These are phyloP conservation scores for Pichia californica DNA, from an alignment of 805 yeast genomes.

Conservation along the genomic window DNA sequence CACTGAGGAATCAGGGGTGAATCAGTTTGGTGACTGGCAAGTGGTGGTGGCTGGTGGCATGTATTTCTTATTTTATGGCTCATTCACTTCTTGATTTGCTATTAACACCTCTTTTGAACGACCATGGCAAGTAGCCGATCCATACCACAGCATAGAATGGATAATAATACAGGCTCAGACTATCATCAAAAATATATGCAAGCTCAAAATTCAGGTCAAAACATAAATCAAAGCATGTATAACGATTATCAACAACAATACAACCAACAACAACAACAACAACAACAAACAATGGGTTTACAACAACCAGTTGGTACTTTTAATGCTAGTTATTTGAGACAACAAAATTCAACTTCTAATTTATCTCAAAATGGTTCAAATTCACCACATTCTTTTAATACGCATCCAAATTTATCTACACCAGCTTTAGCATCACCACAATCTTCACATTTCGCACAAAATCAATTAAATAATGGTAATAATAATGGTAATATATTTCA, in stretches of 20 bases:
- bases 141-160: neutral
- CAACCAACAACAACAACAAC: conserved; percentile 29
- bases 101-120: neutral
- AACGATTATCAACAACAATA: conserved; percentile 30
- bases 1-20: too few species aligned
- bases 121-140: conserved; percentile 1
- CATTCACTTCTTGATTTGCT: too few species aligned
- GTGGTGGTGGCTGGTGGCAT: too few species aligned
- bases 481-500: too few species aligned
- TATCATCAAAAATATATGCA: conserved; percentile 20
- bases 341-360: conserved; percentile 20
- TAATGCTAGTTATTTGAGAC: conserved; percentile 16
- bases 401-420: conserved; percentile 5
- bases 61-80: too few species aligned
- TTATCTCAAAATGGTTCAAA: conserved; percentile 10
- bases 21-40: too few species aligned
- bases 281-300: conserved; percentile 14
- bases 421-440: conserved; percentile 6
- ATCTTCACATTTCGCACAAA: conserved; percentile 4
- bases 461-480: neutral
- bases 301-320: conserved; percentile 16
- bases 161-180: neutral
- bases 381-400: neutral
- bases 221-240: conserved; percentile 18
- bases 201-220: conserved; percentile 2